Base-by-base conservation (phyloP, 2,329 filamentous ascomycete species). In the Gyromitra esculenta region DNA sequence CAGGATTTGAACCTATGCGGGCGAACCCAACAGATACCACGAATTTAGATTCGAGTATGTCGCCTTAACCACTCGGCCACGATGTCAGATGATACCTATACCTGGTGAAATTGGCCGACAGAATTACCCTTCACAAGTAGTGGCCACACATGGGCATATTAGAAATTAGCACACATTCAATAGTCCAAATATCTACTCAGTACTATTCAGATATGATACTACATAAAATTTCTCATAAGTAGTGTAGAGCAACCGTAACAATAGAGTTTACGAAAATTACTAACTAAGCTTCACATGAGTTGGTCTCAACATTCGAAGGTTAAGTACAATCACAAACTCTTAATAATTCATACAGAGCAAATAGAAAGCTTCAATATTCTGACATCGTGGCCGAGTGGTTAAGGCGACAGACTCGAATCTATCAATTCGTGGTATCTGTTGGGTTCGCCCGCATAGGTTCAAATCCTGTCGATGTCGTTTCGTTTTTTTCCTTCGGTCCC, bases 1-100 rank as follows among this genome's bases (percentile, higher is more conserved):
- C 70, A 77, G 63, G 75, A 77, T 77, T 77, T 77, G 75, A 77
- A 77, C 70, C 57, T 77, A 74, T 77, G 75, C 75, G 70, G 70
- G 75, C 75, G 70, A 77, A 77, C 75, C 70, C 70, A 77, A 77
- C 70, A 77, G 71, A 77, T 77, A 57, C 56, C 75, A 50, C 31
- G 57, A 69, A 65, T 64, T 67, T 31, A 6, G 7, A 65, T 69
- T 65, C 75, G 70, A 77, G 63, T 77, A 64, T 77, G 70, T 77
- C 70, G 75, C 75, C 75, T 77, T 77, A 74, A 77, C 75, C 75
- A 75, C 75, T 76, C 74, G 75, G 75, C 75, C 70, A 69, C 75
- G 75, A 69, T 77, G 75, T 77, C 75, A 18, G 4, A 1, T 11
- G 13, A 43, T 21, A 1, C 15, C 0, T 60, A 6, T 7, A 60